Evolutionary conservation across 2,329 filamentous ascomycete species (phyloP).

Genomic region (Acephala macrosclerotiorum): DNA sequence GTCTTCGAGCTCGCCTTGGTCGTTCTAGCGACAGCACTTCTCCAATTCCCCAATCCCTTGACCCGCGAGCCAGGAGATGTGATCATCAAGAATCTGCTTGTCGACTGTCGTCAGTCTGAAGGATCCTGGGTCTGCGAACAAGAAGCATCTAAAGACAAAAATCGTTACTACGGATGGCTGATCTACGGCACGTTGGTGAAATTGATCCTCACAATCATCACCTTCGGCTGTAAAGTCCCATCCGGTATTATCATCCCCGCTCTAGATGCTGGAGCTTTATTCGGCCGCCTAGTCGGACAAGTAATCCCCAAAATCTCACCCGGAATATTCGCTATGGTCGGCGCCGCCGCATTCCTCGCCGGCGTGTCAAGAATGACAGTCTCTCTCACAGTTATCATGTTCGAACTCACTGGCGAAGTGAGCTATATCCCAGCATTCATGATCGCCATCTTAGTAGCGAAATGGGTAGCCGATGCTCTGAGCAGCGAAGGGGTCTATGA

Average conservation of each 20-base stretch:
- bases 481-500: slow-evolving; percentile 63
- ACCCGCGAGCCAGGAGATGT: slow-evolving; percentile 62
- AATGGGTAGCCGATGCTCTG: slow-evolving; percentile 64
- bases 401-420: slow-evolving; percentile 65
- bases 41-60: slow-evolving; percentile 64
- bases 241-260: slow-evolving; percentile 67
- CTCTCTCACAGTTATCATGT: slow-evolving; percentile 66
- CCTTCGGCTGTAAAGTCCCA: slow-evolving; percentile 66
- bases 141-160: slow-evolving; percentile 50
- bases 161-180: slow-evolving; percentile 57
- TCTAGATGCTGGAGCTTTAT: slow-evolving; percentile 63
- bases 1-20: slow-evolving; percentile 63
- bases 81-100: slow-evolving; percentile 62
- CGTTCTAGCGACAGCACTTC: slow-evolving; percentile 57
- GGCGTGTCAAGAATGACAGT: slow-evolving; percentile 66
- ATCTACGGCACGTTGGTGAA: slow-evolving; percentile 61
- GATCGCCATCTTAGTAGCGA: slow-evolving; percentile 65
- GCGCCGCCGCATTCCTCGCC: slow-evolving; percentile 63
- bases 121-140: slow-evolving; percentile 58
- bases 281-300: slow-evolving; percentile 59
- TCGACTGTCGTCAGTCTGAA: slow-evolving; percentile 55
- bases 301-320: slow-evolving; percentile 53
- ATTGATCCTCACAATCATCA: slow-evolving; percentile 62
- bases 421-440: slow-evolving; percentile 65
- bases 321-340: slow-evolving; percentile 68